These are phyloP conservation scores for Coelastrella sp. DNA, from an alignment of 139 green algal genomes.

Conservation along the genomic window DNA sequence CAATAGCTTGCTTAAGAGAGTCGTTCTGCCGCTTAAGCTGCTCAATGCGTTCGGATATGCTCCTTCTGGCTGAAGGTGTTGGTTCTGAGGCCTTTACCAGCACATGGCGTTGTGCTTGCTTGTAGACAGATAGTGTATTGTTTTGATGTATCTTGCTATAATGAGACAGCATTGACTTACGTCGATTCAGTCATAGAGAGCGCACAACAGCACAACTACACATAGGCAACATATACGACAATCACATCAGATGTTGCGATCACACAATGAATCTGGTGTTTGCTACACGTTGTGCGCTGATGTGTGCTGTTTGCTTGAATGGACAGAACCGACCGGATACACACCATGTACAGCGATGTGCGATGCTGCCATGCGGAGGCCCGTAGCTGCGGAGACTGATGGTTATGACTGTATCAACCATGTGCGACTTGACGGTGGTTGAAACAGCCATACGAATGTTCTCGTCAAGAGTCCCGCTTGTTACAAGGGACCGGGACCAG, in stretches of 20 bases:
- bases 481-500: neutral
- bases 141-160: neutral
- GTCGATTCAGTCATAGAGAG: neutral
- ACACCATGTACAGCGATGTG: no score
- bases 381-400: neutral
- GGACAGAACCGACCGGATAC: no score
- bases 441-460: no score
- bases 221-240: no score
- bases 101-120: neutral
- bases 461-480: neutral
- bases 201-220: neutral
- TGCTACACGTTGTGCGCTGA: no score
- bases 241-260: no score
- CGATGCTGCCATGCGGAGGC: no score
- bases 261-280: no score
- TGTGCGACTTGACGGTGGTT: no score
- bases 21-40: slow-evolving; percentile 41
- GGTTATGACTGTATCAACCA: no score
- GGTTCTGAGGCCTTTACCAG: neutral
- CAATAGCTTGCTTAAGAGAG: slow-evolving; percentile 40
- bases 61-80: neutral
- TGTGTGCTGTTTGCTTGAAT: no score
- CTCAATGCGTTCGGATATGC: slow-evolving; percentile 42
- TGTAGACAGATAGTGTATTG: neutral
- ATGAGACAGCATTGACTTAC: neutral